Evolutionary conservation across 2,329 filamentous ascomycete species (phyloP).

Genomic region (Aspergillus sp.): DNA sequence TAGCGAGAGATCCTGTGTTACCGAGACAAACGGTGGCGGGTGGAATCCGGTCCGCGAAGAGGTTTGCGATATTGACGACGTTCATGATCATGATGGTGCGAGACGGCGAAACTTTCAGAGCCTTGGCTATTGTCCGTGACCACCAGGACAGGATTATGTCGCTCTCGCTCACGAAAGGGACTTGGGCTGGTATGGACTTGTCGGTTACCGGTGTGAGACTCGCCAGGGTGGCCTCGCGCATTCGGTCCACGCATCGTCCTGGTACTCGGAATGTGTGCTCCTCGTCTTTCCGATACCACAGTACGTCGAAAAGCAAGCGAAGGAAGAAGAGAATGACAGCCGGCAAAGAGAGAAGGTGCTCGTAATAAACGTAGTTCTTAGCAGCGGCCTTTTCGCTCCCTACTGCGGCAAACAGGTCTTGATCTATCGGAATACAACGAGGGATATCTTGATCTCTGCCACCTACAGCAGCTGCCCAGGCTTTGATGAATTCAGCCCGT

Average conservation of each 20-base stretch:
- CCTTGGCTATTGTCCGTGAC: background rate
- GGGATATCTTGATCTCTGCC: background rate
- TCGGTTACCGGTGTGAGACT: background rate
- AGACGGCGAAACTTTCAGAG: background rate
- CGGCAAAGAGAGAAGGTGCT: background rate
- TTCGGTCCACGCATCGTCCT: background rate
- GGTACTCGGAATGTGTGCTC: background rate
- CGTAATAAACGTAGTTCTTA: background rate
- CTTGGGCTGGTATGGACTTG: background rate
- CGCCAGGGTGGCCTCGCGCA: background rate
- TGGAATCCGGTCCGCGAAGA: no score
- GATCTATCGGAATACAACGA: background rate
- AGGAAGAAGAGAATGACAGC: background rate
- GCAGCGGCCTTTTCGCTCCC: background rate
- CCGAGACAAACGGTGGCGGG: no score
- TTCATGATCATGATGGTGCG: background rate
- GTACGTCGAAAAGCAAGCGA: background rate
- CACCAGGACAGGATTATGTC: background rate
- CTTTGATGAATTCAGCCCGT: conserved; percentile 41
- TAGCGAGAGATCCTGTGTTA: no score
- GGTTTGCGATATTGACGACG: background rate
- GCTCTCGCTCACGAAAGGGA: background rate
- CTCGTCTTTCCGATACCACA: background rate
- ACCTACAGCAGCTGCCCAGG: conserved; percentile 45
- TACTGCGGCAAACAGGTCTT: background rate